These are phyloP conservation scores for Candida easanensis DNA, from an alignment of 805 yeast species.

Conservation along the genomic window DNA sequence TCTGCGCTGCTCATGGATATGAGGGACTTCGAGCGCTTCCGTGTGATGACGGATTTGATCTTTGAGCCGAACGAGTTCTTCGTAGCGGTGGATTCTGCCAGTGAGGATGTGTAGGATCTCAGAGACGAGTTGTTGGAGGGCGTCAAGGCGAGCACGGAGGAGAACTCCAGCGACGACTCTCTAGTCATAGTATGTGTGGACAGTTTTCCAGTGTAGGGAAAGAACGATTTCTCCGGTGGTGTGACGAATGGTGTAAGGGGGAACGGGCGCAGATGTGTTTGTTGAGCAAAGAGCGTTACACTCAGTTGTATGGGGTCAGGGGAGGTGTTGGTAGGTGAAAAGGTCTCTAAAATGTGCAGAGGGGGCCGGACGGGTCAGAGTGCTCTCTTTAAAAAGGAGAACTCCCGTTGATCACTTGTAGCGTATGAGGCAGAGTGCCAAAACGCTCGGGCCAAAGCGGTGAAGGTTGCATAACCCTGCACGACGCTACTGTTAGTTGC, in stretches of 20 bases:
- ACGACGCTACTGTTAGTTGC: no score
- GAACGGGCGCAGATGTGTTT: background rate
- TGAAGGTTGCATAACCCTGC: no score
- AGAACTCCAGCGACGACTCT: constrained; percentile 5
- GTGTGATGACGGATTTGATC: constrained; percentile 10
- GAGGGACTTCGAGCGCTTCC: constrained; percentile 19
- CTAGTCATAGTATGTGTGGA: constrained; percentile 5
- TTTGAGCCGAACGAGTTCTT: constrained; percentile 13
- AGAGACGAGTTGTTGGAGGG: constrained; percentile 24
- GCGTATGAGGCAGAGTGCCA: no score
- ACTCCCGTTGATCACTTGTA: no score
- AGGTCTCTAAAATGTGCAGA: no score
- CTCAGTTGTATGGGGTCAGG: background rate
- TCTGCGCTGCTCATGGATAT: constrained; percentile 7
- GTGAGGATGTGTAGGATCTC: constrained; percentile 22
- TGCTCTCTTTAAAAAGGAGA: no score
- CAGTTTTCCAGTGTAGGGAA: background rate
- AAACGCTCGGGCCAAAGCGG: no score
- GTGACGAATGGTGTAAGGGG: background rate
- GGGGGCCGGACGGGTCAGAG: no score
- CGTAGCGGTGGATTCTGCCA: constrained; percentile 20
- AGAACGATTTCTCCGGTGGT: background rate
- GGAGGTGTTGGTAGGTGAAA: no score
- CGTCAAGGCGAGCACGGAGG: constrained; percentile 16
- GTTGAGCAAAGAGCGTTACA: background rate